A percentile compares a stretch with the other conserved stretches of the same genome.
These are phyloP conservation scores for Aspergillus ustus DNA, from an alignment of 2,329 filamentous ascomycete species.

Conservation along the genomic window DNA sequence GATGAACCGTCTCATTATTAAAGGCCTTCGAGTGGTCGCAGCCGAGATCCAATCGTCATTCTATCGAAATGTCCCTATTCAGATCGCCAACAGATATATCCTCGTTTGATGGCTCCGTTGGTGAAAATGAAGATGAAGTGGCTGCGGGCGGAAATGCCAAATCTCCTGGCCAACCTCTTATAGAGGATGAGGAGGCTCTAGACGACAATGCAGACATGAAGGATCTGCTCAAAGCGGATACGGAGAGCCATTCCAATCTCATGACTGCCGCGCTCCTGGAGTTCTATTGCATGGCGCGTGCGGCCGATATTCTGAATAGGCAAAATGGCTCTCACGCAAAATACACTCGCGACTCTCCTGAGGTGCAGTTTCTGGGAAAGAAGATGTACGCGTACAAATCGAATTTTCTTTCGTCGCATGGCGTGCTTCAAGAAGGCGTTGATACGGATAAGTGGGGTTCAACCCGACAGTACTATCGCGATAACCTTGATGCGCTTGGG, in stretches of 20 bases:
- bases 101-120: slow-evolving; percentile 42
- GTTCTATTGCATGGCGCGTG: slow-evolving; percentile 49
- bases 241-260: slow-evolving; percentile 44
- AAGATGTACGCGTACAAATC: slow-evolving; percentile 49
- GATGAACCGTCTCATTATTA: slow-evolving; percentile 6
- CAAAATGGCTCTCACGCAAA: slow-evolving; percentile 37
- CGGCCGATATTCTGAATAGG: slow-evolving; percentile 51
- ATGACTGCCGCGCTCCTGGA: slow-evolving; percentile 52
- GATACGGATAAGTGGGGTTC: slow-evolving; percentile 43
- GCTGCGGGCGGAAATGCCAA: slow-evolving; percentile 9
- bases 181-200: slow-evolving; percentile 10
- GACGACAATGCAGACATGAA: slow-evolving; percentile 19
- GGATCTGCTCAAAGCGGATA: slow-evolving; percentile 36
- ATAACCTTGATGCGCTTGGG: slow-evolving; percentile 48
- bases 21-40: background rate
- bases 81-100: slow-evolving; percentile 43
- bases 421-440: slow-evolving; percentile 44
- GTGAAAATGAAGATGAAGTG: slow-evolving; percentile 24
- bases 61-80: slow-evolving; percentile 45
- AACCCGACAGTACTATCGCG: slow-evolving; percentile 47
- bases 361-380: slow-evolving; percentile 48
- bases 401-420: slow-evolving; percentile 47
- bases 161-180: background rate
- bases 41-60: background rate
- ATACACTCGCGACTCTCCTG: slow-evolving; percentile 48